Base-by-base conservation (phyloP, 305 asterid genomes). In the Nicotiana rustica region DNA sequence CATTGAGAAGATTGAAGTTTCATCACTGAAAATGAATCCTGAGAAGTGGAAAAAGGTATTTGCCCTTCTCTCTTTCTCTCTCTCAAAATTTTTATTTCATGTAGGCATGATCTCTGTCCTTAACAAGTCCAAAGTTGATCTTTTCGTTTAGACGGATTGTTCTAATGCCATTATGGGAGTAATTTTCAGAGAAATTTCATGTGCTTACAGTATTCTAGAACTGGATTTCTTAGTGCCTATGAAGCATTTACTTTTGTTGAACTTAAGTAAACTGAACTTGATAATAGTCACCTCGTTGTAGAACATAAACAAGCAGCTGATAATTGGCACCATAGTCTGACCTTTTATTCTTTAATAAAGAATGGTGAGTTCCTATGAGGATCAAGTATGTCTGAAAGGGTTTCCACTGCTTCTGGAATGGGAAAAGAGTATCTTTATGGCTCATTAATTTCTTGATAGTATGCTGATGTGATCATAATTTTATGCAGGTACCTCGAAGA, bases 31-130 rank as follows among this genome's bases (percentile, higher is more conserved):
- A 84, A 89, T 93, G 96, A 91, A 93, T 60, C 87, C 85, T 29
- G 71, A 70, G 36, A 92, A 92, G 59, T 91, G 93, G 97, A 87
- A 86, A 81, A 82, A 89, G 97, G 98, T 94, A 67, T 47, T 82
- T 73, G 36, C 64, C 73, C 10, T 78, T 44, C 78, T 71, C 76
- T n/a, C 3, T 41, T 0, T 41, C 64, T 17, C 41, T 61, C 61
- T 25, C 19, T 61, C 6, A 14, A 25, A 4, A 2, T 29, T 67
- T 3, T 18, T 65, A 19, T 33, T 52, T 25, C 13, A n/a, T 61
- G 13, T 14, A 59, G 49, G 49, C 10, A 15, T n/a, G 38, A 36
- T 66, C 9, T 55, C 13, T 64, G 36, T 3, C 1, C 10, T n/a
- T 52, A 4, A 6, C 12, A 8, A 76, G 33, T 17, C 38, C 17